Evolutionary conservation across 768 basidiomycete genomes (phyloP), one percentile per base, ranked within the genome.

Genomic region (Trichaptum fuscoviolaceum): DNA sequence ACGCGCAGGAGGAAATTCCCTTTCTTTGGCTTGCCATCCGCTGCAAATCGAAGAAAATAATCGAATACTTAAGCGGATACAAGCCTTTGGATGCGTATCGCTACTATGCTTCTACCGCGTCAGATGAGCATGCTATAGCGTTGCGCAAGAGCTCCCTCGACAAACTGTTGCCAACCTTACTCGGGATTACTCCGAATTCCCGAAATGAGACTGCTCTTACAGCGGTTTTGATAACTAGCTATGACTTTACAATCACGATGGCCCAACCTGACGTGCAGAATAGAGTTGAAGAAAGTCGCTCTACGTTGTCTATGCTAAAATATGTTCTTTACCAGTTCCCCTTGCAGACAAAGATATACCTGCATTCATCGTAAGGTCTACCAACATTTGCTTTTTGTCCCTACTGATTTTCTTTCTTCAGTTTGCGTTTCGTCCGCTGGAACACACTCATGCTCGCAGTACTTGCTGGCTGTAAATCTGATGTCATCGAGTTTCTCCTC

Each of bases 121-220:
- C 75, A 62, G 81, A 79, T 66, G 76, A 79, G 17, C 76, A 72
- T 18, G 85, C 86, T 0, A 76, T 77, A 61, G 76, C 78, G 67
- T 62, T 86, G 35, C 77, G 79, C 26, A 76, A 80, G 10, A 69
- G 73, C 9, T 75, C 81, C 62, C 70, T 84, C 34, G 80, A 79
- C 61, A 73, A 77, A 34, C 73, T 77, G 15, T 72, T 88, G 12
- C 82, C 82, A 0, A 72, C 70, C n/a, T 80, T 81, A 77, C 76
- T 87, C 27, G 87, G 87, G 5, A 86, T 86, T 83, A 72, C 70
- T 1, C 71, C 77, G 63, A 81, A 79, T 58, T 66, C 73, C 17
- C 59, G 85, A 15, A 84, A 85, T 64, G 87, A 88, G 70, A 84
- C 84, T 0, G 83, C 84, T 0, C 72, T 87, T 8, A 78, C 78